Base-by-base conservation (phyloP, 768 basidiomycete species). In the Plicaturopsis crispa region DNA sequence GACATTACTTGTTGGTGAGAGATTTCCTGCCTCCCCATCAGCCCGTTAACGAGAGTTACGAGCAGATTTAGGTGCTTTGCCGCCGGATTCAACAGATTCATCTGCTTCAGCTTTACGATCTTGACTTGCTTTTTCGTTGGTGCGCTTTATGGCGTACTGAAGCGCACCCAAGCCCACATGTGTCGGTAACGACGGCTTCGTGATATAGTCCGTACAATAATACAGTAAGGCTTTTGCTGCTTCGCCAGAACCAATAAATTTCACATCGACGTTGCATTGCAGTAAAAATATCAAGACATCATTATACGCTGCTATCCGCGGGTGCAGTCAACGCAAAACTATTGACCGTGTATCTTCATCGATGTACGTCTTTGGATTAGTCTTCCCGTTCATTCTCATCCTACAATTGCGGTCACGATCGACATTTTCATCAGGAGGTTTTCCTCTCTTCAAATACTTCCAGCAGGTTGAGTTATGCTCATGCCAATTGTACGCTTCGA, bases 131-230 rank as follows among this genome's bases (percentile, higher is more conserved):
- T 36, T 36, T 17, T 6, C 23, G 35, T 24, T 21, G 20, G 17
- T 11, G 6, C 17, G 18, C 24, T 31, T 31, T 12, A 43, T 24
- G 4, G 41, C 41, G 6, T 22, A 17, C 19, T 24, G 19, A 12
- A 48, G 23, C 0, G 48, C 48, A 0, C 24, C 40, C 7, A 45
- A 42, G 11, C 49, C 40, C 4, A 44, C 40, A 36, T 56, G 46
- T 0, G 46, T 36, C 13, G 49, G 48, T 8, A 57, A 21, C 10
- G 42, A 33, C 4, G 44, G 28, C 35, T 60, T 61, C 0, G 59
- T 60, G 18, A 61, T 57, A 37, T 61, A 61, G 39, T 61, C 59
- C 1, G 59, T 59, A 11, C 59, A 48, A 19, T 60, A 60, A 33
- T 48, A 56, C 13, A 60, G 21, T 0, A 55, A 42, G 0, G 55